Percentiles rank a stretch among this genome's conserved stretches.
Evolutionary conservation across 179 eudicot species (phyloP).

Genomic region (Nepenthes alata): DNA sequence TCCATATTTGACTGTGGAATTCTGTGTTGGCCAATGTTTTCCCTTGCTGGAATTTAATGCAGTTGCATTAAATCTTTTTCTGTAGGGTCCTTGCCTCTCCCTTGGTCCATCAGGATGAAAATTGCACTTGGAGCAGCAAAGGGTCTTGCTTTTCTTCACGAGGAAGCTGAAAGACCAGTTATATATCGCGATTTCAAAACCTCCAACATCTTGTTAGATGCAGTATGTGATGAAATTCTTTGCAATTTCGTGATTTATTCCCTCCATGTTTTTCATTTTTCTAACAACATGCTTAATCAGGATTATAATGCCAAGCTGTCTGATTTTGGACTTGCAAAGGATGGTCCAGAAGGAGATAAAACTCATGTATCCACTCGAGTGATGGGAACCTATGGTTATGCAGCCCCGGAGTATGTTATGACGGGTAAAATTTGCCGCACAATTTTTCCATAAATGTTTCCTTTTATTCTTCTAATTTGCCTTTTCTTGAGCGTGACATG

Average conservation of each 20-base stretch:
- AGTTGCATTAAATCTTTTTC: not conserved
- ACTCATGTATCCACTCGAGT: conserved; percentile 91
- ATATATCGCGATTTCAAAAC: conserved; percentile 78
- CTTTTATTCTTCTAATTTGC: no score
- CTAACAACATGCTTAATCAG: conserved; percentile 25
- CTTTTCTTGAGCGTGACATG: no score
- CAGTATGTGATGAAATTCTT: conserved; percentile 33
- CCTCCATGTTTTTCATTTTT: conserved; percentile 5
- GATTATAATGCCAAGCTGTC: conserved; percentile 85
- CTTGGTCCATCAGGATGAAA: conserved; percentile 77
- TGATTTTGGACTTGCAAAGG: conserved; percentile 91
- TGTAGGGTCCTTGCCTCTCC: conserved; percentile 62
- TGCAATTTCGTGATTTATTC: not conserved
- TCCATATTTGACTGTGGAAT: no score
- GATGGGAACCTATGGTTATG: conserved; percentile 93
- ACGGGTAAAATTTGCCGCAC: conserved; percentile 42
- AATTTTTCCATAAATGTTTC: not conserved
- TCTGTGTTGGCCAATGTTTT: no score
- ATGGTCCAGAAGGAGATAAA: conserved; percentile 84
- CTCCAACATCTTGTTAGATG: conserved; percentile 77
- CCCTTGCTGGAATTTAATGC: not conserved
- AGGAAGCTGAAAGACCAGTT: conserved; percentile 68
- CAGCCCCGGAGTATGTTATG: conserved; percentile 83
- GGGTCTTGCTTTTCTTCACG: conserved; percentile 66
- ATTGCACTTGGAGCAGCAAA: conserved; percentile 63